phyloP scores from a whole-genome alignment of 202 grass and related monocot species.

The Eragrostis tef region DNA sequence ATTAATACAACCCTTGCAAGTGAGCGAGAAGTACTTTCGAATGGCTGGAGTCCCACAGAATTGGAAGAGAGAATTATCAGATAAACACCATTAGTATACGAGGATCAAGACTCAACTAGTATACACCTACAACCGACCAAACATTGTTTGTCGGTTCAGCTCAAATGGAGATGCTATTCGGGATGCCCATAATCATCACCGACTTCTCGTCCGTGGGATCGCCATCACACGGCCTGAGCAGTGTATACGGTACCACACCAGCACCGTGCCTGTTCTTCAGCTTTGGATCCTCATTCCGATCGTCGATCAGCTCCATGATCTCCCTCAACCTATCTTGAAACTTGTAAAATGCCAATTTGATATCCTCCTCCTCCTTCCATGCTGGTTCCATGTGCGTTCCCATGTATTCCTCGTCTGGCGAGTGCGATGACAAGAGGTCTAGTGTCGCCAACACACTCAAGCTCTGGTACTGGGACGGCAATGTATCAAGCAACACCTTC shows the following conservation, averaged over 20 bases:
- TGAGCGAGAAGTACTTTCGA: too few relatives aligned
- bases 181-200: constrained; percentile 63
- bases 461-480: constrained; percentile 56
- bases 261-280: constrained; percentile 57
- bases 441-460: constrained; percentile 37
- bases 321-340: constrained; percentile 51
- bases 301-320: constrained; percentile 57
- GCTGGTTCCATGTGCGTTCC: constrained; percentile 39
- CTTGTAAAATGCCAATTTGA: constrained; percentile 52
- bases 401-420: constrained; percentile 64
- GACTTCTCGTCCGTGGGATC: background rate
- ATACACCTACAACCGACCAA: background rate
- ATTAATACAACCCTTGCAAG: too few relatives aligned
- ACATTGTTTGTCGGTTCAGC: background rate
- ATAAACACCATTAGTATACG: background rate
- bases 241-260: constrained; percentile 60
- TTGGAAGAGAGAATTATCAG: too few relatives aligned
- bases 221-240: constrained; percentile 53
- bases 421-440: constrained; percentile 58
- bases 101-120: background rate
- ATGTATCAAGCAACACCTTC: constrained; percentile 39
- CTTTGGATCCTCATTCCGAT: background rate
- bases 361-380: constrained; percentile 37
- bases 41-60: too few relatives aligned
- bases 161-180: constrained; percentile 74